Evolutionary conservation across 2,329 filamentous ascomycete genomes (phyloP), one percentile per base, ranked within the genome.

Genomic region (Fusarium newnesense): DNA sequence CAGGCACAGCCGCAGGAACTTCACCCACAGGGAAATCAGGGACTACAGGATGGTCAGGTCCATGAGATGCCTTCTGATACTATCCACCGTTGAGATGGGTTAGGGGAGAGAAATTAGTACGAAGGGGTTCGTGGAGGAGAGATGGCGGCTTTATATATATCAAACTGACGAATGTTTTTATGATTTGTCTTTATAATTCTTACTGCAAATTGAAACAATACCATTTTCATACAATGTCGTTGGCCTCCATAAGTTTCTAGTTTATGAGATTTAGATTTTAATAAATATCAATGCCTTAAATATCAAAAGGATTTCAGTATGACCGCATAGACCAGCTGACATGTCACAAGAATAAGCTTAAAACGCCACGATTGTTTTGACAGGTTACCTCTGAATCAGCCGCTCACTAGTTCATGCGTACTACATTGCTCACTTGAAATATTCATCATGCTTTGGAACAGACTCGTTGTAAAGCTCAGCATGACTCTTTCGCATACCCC

Each of bases 31-130:
- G 50, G 50, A 21, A 36, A 53, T 4, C 50, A 53, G 34, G 50
- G 50, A 12, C 32, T 53, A 21, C 40, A 46, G 18, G 40, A 34
- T 15, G 40, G 30, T 9, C 54, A 67, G 7, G 12, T 53, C 28
- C 52, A 67, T 9, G 60, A 54, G 24, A n/a, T 54, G 16, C 60
- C 64, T 5, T 44, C 54, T 39, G 47, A 67, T 30, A 19, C 12
- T 9, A 53, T 54, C 9, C 24, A 28, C 11, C 60, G 42, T 28
- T 63, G 28, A 47, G 19, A 18, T 10, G n/a, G 7, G 24, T 16
- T 12, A 28, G 24, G 16, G 6, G n/a, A 16, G 2, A 19, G 8
- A 18, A 10, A 18, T 32, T 9, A 28, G 4, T 11, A 26, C 3
- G 1, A 24, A 13, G 13, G 5, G 16, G 7, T 5, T 50, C n/a